These are phyloP conservation scores for Backusella tarrabulga DNA, from an alignment of 192 early-diverging fungal genomes.

Conservation along the genomic window DNA sequence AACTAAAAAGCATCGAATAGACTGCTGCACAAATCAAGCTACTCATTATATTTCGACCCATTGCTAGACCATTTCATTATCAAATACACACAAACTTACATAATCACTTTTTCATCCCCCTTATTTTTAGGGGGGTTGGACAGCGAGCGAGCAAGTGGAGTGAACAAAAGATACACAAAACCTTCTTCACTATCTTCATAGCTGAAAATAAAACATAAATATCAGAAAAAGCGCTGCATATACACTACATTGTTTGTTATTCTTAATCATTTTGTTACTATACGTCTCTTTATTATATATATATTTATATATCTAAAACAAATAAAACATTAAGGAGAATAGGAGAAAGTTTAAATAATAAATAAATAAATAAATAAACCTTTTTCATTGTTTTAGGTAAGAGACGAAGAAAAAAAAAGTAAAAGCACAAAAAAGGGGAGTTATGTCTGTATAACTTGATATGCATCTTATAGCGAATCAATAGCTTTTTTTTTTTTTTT, in stretches of 20 bases:
- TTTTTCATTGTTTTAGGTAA: not conserved
- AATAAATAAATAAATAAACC: not conserved
- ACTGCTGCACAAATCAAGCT: not conserved
- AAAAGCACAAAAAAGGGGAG: not conserved
- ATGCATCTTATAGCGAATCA: not conserved
- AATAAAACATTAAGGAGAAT: not conserved
- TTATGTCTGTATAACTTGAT: not conserved
- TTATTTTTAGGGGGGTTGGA: not conserved
- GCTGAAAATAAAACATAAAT: conserved; percentile 10
- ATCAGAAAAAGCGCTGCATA: conserved; percentile 2
- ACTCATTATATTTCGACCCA: not conserved
- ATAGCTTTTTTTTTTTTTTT: not conserved
- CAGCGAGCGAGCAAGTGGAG: not conserved
- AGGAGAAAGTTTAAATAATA: not conserved
- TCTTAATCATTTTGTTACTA: not conserved
- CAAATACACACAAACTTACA: not conserved
- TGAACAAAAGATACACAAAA: not conserved
- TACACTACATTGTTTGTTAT: conserved; percentile 1
- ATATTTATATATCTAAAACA: not conserved
- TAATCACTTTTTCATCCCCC: not conserved
- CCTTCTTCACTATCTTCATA: not conserved
- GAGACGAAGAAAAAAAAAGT: not conserved
- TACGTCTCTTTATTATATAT: not conserved
- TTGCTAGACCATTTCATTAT: not conserved
- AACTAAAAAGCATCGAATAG: not conserved